These are phyloP conservation scores for Cerioporus squamosus DNA, from an alignment of 1,284 basidiomycete genomes.

Conservation along the genomic window DNA sequence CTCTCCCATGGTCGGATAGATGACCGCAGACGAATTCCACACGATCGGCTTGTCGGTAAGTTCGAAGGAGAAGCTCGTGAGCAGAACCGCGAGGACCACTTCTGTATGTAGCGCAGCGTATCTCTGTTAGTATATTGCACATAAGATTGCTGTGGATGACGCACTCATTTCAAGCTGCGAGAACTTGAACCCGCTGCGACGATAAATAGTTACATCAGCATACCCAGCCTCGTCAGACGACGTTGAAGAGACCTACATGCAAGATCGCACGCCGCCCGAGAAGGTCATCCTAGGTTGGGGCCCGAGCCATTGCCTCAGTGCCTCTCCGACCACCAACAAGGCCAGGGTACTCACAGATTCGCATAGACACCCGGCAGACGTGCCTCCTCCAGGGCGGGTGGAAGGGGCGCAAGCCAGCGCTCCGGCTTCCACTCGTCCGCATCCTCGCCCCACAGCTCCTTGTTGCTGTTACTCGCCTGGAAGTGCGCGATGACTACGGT, in stretches of 20 bases:
- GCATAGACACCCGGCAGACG: slow-evolving; percentile 24
- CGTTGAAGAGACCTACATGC: slow-evolving; percentile 34
- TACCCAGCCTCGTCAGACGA: neutral
- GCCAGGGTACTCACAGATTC: slow-evolving; percentile 15
- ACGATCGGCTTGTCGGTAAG: slow-evolving; percentile 22
- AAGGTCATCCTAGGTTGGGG: slow-evolving; percentile 35
- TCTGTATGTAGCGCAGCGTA: slow-evolving; percentile 11
- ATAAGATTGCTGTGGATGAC: no score
- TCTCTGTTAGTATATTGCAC: no score
- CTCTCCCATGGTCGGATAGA: slow-evolving; percentile 18
- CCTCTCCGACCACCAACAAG: neutral
- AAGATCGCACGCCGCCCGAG: slow-evolving; percentile 35
- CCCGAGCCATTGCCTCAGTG: neutral
- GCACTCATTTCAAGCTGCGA: no score
- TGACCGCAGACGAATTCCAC: slow-evolving; percentile 24
- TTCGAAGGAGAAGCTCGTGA: slow-evolving; percentile 15
- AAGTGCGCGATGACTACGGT: slow-evolving; percentile 16
- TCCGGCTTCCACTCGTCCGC: slow-evolving; percentile 28
- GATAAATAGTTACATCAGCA: no score
- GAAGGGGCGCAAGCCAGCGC: slow-evolving; percentile 23
- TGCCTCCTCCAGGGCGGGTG: slow-evolving; percentile 10
- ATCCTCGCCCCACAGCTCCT: slow-evolving; percentile 27
- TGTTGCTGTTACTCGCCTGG: slow-evolving; percentile 22
- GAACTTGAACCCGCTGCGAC: no score
- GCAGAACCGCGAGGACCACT: slow-evolving; percentile 12